phyloP scores from a whole-genome alignment of 805 yeast genomes.

The Metschnikowia dekortorum region DNA sequence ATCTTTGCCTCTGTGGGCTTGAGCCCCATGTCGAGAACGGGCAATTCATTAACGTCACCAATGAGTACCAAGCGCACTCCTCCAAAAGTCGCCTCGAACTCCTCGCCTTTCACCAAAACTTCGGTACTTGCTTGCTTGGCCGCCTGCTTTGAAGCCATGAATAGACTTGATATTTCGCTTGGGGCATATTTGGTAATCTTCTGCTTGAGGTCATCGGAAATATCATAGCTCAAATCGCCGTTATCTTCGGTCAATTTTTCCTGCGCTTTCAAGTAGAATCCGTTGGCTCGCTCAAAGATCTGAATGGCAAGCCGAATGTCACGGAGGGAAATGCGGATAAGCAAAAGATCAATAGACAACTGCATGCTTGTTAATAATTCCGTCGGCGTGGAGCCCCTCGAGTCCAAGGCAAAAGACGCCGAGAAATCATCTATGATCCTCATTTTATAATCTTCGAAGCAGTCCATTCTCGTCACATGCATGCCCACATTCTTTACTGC shows the following conservation, averaged over 20 bases:
- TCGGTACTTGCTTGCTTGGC: constrained; percentile 11
- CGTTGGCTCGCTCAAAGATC: constrained; percentile 69
- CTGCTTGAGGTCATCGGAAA: constrained; percentile 61
- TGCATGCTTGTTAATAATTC: constrained; percentile 61
- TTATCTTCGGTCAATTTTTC: constrained; percentile 11
- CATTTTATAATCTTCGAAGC: constrained; percentile 55
- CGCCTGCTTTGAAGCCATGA: constrained; percentile 29
- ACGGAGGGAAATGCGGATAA: constrained; percentile 76
- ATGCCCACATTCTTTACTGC: constrained; percentile 79
- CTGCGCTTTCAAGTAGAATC: constrained; percentile 35
- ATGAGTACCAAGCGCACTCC: constrained; percentile 79
- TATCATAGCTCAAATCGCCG: constrained; percentile 29
- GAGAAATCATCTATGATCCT: constrained; percentile 89
- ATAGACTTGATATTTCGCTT: constrained; percentile 49
- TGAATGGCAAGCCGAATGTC: constrained; percentile 78
- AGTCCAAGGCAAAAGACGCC: constrained; percentile 66
- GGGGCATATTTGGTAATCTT: constrained; percentile 66
- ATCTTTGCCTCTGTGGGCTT: constrained; percentile 66
- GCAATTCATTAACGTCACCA: constrained; percentile 89
- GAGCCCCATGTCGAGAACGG: constrained; percentile 72
- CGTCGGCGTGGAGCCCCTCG: constrained; percentile 57
- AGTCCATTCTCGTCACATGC: constrained; percentile 75
- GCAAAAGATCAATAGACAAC: constrained; percentile 71
- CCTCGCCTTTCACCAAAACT: constrained; percentile 62
- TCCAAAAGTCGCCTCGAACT: constrained; percentile 57